A percentile compares a stretch with the other conserved stretches of the same genome.
phyloP scores from a whole-genome alignment of 1,139 yeast species.

The Suzukiozyma palmioleophila region DNA sequence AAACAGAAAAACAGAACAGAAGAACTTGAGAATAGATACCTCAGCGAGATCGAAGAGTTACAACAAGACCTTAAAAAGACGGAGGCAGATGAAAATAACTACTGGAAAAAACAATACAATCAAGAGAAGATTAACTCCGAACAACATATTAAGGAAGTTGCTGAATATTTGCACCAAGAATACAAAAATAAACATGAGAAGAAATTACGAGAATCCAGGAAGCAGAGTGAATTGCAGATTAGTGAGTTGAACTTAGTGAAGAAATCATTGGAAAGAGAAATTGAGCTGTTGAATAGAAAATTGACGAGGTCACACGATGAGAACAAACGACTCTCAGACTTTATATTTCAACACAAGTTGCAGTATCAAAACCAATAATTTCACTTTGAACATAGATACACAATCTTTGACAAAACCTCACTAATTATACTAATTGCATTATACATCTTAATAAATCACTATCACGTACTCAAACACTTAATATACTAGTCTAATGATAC shows the following conservation, averaged over 20 bases:
- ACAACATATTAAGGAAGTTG: conserved; percentile 54
- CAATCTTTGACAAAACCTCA: no score
- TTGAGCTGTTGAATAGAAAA: conserved; percentile 12
- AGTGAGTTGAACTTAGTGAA: conserved; percentile 7
- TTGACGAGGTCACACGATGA: conserved; percentile 10
- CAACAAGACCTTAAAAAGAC: conserved; percentile 4
- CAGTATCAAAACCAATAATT: conserved; percentile 3
- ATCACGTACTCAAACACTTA: no score
- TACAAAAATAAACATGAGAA: conserved; percentile 68
- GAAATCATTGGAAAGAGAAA: conserved; percentile 9
- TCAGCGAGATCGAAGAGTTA: neutral
- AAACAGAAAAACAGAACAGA: conserved; percentile 6
- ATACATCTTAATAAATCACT: no score
- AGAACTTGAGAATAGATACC: conserved; percentile 10
- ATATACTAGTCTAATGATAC: no score
- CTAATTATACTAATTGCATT: no score
- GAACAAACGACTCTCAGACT: conserved; percentile 10
- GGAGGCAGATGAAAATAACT: conserved; percentile 12
- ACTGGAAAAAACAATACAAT: conserved; percentile 14
- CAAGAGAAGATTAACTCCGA: conserved; percentile 19
- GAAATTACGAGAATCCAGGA: conserved; percentile 28
- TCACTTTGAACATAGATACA: neutral
- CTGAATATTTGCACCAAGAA: conserved; percentile 63
- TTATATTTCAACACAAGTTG: conserved; percentile 8
- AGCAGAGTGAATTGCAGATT: conserved; percentile 11